These are phyloP conservation scores for Turnera subulata DNA, from an alignment of 345 rosid species.

Conservation along the genomic window DNA sequence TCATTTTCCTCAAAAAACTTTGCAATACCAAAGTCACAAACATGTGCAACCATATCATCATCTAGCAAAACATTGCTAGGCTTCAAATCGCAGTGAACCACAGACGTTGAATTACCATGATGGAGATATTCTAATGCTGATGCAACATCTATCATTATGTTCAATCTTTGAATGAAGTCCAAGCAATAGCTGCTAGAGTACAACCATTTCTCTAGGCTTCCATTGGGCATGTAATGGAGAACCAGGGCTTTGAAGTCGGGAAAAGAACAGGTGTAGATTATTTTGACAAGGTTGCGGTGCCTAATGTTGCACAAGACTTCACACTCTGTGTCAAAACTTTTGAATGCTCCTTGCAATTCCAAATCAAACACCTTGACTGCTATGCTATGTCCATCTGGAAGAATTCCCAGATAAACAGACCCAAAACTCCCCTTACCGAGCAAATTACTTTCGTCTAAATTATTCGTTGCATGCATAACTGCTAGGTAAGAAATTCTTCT, in stretches of 20 bases:
- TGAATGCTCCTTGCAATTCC: neutral
- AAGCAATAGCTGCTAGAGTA: too few species aligned
- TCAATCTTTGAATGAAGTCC: too few species aligned
- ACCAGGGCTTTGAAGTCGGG: neutral
- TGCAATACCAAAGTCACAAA: neutral
- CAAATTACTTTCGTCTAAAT: constrained; percentile 9
- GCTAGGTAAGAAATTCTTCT: neutral
- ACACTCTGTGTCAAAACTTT: neutral
- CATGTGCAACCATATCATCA: too few species aligned
- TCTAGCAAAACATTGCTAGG: constrained; percentile 7
- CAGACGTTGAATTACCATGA: neutral
- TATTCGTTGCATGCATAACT: constrained; percentile 8
- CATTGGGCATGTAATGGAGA: constrained; percentile 6
- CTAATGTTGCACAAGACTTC: neutral
- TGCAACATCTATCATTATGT: too few species aligned
- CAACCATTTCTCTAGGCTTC: neutral
- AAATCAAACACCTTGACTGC: neutral
- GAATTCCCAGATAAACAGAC: too few species aligned
- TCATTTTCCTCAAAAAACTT: neutral
- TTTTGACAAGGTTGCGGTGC: constrained; percentile 10
- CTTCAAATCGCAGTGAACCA: neutral
- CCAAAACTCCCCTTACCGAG: too few species aligned
- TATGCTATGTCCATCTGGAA: neutral
- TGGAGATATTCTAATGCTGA: constrained; percentile 12
- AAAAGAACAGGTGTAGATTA: neutral